Evolutionary conservation across 2,329 filamentous ascomycete species (phyloP).

Genomic region (Cytospora paraplurivora): DNA sequence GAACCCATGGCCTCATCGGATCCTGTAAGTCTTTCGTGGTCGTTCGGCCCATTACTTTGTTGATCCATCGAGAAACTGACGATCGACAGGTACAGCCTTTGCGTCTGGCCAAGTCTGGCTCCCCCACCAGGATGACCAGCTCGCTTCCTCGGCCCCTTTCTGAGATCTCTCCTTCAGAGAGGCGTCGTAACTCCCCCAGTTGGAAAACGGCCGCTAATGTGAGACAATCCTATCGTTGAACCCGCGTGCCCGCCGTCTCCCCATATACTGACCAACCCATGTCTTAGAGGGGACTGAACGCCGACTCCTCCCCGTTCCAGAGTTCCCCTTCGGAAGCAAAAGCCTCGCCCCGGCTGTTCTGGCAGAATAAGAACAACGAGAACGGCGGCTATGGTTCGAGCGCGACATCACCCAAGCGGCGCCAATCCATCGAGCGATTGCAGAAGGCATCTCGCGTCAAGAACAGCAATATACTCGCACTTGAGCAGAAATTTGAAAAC

Average conservation of each 20-base stretch:
- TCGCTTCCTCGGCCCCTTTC: constrained; percentile 74
- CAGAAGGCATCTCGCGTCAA: constrained; percentile 94
- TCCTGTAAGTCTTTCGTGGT: constrained; percentile 23
- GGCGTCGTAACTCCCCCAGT: constrained; percentile 88
- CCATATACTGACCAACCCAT: constrained; percentile 15
- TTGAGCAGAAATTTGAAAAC: constrained; percentile 91
- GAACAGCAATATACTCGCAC: constrained; percentile 96
- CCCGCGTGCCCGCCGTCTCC: constrained; percentile 34
- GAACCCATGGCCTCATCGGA: constrained; percentile 23
- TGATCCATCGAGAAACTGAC: constrained; percentile 24
- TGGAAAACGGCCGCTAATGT: constrained; percentile 79
- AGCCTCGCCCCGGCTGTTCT: constrained; percentile 83
- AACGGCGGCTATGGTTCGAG: constrained; percentile 65
- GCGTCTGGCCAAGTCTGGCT: constrained; percentile 74
- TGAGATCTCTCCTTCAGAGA: constrained; percentile 84
- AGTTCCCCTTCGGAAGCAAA: constrained; percentile 72
- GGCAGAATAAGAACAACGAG: constrained; percentile 78
- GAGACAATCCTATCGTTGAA: constrained; percentile 36
- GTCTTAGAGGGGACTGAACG: constrained; percentile 57
- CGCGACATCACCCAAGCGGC: constrained; percentile 72
- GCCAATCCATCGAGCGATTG: constrained; percentile 92
- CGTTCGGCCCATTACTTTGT: constrained; percentile 15
- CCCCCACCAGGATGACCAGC: constrained; percentile 64
- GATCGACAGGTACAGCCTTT: constrained; percentile 68
- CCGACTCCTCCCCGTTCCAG: constrained; percentile 82